Evolutionary conservation across 306 rosid species (phyloP).

Genomic region (Malus sieversii): DNA sequence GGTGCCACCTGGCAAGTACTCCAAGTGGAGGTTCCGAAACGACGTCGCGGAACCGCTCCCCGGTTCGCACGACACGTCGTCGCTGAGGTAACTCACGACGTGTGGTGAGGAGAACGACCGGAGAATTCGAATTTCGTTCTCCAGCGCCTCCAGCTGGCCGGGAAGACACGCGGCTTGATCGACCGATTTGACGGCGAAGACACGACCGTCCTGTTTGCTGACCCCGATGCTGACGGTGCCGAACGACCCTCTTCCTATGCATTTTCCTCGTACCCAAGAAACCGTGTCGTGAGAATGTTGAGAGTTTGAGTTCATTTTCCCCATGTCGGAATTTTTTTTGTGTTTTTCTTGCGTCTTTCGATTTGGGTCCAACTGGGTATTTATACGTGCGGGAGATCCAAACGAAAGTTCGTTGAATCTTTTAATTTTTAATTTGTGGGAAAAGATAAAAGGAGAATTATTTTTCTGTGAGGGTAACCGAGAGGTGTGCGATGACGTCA

Average conservation of each 20-base stretch:
- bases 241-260: constrained; percentile 67
- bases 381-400: constrained; percentile 23
- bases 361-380: constrained; percentile 22
- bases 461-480: constrained; percentile 15
- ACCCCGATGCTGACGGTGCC: constrained; percentile 57
- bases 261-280: constrained; percentile 73
- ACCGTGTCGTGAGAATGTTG: constrained; percentile 10
- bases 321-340: background rate
- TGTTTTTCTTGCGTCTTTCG: background rate
- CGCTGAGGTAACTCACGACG: constrained; percentile 49
- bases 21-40: constrained; percentile 62
- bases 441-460: background rate
- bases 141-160: constrained; percentile 43
- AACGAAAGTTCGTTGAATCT: background rate
- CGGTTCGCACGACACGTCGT: constrained; percentile 46
- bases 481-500: constrained; percentile 38
- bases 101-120: constrained; percentile 48
- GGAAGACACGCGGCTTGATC: constrained; percentile 23
- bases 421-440: background rate
- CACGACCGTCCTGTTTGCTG: constrained; percentile 27
- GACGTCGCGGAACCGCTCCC: constrained; percentile 14
- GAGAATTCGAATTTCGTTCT: constrained; percentile 65
- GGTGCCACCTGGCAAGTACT: constrained; percentile 82
- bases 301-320: background rate
- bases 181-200: constrained; percentile 83